Base-by-base conservation (phyloP, 805 yeast species). In the Suhomyces pyralidae region DNA sequence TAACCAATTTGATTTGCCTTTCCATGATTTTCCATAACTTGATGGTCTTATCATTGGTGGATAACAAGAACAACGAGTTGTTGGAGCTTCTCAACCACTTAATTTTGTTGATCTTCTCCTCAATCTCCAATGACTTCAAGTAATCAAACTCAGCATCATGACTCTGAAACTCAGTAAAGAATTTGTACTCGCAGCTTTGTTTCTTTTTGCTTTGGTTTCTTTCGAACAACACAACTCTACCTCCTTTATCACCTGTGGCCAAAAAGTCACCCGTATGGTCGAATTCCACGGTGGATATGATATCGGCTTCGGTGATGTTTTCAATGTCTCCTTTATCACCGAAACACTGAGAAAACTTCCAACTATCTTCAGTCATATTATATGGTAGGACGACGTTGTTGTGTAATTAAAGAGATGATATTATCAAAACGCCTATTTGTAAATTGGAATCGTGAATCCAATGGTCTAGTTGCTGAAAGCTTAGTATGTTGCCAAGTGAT, bases 111-210 rank as follows among this genome's bases (percentile, higher is more conserved):
- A 94, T 96, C 70, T 93, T 93, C 74, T 94, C 99, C 73, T 94
- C 99, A 65, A 94, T 96, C 72, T 96, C 99, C 59, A 94, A 78
- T 22, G 96, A 88, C 74, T 96, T 94, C 58, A 94, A 79, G 73
- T 94, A 94, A 73, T 94, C 99, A 66, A 94, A 94, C 71, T 94
- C 99, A 8, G 98, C 97, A 71, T 94, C 99, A 73, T 94, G 99
- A 67, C 91, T 83, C 77, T 94, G 99, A 72, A 94, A 94, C 70
- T 94, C 99, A 19, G 98, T 94, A 65, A 89, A 86, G 73, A 94
- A 94, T 64, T 90, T 84, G 74, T 94, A 96, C 70, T 96, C 99
- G 70, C 97, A 92, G 52, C 62, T 64, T 49, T 58, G 65, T 63
- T 81, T 86, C 70, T 84, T 83, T 64, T 84, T 84, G 59, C 74